Percentiles rank a stretch among this genome's conserved stretches.
Evolutionary conservation across 2,329 filamentous ascomycete species (phyloP).

Genomic region (Biscogniauxia mediterranea): DNA sequence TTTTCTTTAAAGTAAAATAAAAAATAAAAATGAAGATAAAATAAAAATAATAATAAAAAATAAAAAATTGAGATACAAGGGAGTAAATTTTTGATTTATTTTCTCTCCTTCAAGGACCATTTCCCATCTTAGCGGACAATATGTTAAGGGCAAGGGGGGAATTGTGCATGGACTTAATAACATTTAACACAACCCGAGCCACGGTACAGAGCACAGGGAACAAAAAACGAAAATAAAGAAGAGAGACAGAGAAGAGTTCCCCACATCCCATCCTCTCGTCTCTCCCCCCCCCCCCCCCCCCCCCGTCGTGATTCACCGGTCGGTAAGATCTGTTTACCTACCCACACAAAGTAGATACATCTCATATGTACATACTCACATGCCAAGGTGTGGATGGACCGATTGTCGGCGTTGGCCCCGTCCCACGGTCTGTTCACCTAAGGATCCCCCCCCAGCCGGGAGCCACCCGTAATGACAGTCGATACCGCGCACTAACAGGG

Average conservation of each 20-base stretch:
- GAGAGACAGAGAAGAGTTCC: too few relatives aligned
- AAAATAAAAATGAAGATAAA: too few relatives aligned
- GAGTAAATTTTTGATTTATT: background rate
- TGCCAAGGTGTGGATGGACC: background rate
- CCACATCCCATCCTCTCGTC: background rate
- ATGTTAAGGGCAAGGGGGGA: background rate
- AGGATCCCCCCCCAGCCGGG: background rate
- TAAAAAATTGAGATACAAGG: background rate
- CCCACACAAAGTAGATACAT: too few relatives aligned
- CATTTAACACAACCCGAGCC: background rate
- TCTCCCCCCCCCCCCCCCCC: too few relatives aligned
- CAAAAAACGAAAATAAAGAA: too few relatives aligned
- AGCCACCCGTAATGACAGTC: background rate
- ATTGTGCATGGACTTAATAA: background rate
- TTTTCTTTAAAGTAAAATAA: too few relatives aligned
- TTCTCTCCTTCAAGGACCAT: background rate
- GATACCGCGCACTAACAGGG: background rate
- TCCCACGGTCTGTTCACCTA: background rate
- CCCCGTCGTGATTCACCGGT: background rate
- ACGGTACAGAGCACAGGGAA: background rate
- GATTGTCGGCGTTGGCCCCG: background rate
- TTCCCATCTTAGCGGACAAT: background rate
- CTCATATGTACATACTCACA: too few relatives aligned
- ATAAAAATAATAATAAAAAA: background rate
- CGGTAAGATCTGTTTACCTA: background rate